Conservation (phyloP, 1,139 yeast genomes). For the Hanseniaspora uvarum region DNA sequence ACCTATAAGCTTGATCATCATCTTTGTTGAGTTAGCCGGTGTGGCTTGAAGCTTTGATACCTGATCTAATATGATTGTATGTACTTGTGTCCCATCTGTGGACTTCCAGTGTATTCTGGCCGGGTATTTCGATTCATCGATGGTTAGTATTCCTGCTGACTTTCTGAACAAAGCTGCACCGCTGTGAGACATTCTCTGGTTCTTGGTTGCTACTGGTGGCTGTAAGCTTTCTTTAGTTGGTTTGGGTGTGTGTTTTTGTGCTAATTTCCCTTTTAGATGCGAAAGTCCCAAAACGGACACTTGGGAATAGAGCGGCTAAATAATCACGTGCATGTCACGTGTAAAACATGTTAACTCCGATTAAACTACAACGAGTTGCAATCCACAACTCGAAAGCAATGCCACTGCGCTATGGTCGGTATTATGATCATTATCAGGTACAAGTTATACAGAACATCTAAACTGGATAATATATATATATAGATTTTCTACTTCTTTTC, state of each 20-base stretch:
- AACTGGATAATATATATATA: background rate
- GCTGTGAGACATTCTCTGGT: conserved; percentile 31
- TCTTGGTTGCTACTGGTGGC: background rate
- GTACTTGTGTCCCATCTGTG: conserved; percentile 46
- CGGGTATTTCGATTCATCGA: conserved; percentile 58
- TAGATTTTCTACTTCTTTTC: background rate
- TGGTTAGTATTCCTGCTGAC: conserved; percentile 54
- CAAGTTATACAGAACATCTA: too few species aligned
- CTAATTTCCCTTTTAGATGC: too few species aligned
- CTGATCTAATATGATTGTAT: conserved; percentile 40
- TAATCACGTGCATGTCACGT: too few species aligned
- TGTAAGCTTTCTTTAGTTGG: background rate
- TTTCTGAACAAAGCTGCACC: conserved; percentile 65
- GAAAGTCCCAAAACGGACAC: too few species aligned
- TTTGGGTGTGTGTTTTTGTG: background rate
- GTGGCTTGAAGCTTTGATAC: conserved; percentile 64
- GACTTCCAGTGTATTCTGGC: conserved; percentile 62
- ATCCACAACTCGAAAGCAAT: too few species aligned
- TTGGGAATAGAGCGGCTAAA: too few species aligned
- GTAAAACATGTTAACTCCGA: too few species aligned
- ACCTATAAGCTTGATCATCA: conserved; percentile 54
- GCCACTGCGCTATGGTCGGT: too few species aligned
- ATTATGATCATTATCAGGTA: too few species aligned
- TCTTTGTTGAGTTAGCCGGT: conserved; percentile 56
- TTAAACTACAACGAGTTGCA: too few species aligned